Conservation (phyloP, 176 grass and related monocot species). For the Hyparrhenia diplandra region DNA sequence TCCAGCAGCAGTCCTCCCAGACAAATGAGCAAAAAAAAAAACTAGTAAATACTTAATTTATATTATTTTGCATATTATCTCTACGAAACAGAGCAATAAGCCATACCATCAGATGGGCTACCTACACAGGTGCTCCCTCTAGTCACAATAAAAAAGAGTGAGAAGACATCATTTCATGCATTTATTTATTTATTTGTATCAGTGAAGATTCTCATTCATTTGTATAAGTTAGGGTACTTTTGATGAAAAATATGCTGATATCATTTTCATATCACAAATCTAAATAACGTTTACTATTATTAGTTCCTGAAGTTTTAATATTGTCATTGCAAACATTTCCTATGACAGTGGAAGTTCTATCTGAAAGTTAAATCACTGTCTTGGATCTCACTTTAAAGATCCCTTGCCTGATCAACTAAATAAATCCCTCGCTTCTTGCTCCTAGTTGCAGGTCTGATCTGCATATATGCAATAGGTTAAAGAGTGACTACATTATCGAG, state of each 20-base stretch:
- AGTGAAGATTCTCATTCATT: background rate
- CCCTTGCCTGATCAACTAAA: conserved; percentile 11
- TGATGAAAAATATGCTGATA: background rate
- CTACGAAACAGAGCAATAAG: background rate
- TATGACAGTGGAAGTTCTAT: background rate
- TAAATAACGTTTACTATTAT: background rate
- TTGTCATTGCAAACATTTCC: background rate
- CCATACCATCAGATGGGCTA: background rate
- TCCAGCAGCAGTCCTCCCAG: background rate
- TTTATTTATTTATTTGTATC: background rate
- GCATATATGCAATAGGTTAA: background rate
- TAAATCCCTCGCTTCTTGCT: background rate
- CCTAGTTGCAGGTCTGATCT: background rate
- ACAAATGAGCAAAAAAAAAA: background rate
- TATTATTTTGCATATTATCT: conserved; percentile 7
- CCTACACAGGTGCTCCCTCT: background rate
- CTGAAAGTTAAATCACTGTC: conserved; percentile 9
- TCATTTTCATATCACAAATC: background rate
- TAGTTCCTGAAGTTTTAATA: background rate
- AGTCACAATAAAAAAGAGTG: background rate
- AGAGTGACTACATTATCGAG: conserved; percentile 27
- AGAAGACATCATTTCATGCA: background rate
- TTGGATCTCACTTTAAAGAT: conserved; percentile 39
- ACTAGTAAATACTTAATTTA: background rate
- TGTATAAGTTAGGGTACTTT: background rate